Evolutionary conservation across 192 early-diverging fungal species (phyloP).

Genomic region (Nowakowskiella sp.): DNA sequence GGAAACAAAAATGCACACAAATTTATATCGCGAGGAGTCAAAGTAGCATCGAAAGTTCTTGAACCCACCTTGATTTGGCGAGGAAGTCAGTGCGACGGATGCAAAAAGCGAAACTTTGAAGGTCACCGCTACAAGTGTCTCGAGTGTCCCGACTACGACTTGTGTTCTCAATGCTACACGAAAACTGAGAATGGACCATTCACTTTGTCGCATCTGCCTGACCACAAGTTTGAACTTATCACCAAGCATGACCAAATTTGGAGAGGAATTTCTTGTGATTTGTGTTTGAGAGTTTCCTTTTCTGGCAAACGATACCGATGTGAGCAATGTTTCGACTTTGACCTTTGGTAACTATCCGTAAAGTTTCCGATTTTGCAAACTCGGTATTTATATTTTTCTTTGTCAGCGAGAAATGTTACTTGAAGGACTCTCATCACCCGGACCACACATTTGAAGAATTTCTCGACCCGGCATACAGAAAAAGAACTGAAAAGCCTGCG

Average conservation of each 20-base stretch:
- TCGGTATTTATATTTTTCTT: too few species aligned
- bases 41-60: background rate
- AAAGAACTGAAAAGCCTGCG: too few species aligned
- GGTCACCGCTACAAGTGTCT: slow-evolving; percentile 22
- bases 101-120: slow-evolving; percentile 9
- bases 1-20: too few species aligned
- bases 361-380: too few species aligned
- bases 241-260: slow-evolving; percentile 5
- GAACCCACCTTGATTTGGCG: slow-evolving; percentile 8
- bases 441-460: too few species aligned
- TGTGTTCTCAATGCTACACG: slow-evolving; percentile 15
- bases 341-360: too few species aligned
- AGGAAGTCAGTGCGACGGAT: slow-evolving; percentile 13
- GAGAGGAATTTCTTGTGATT: background rate
- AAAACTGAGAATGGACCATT: background rate
- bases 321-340: slow-evolving; percentile 9
- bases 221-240: slow-evolving; percentile 24
- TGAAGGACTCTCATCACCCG: too few species aligned
- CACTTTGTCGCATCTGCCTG: background rate
- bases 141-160: slow-evolving; percentile 22
- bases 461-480: too few species aligned
- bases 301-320: slow-evolving; percentile 9
- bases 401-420: too few species aligned
- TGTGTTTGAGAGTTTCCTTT: background rate
- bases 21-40: slow-evolving; percentile 2